Evolutionary conservation across 768 basidiomycete genomes (phyloP), one percentile per base, ranked within the genome.

Genomic region (Phanerodontia chrysosporium): DNA sequence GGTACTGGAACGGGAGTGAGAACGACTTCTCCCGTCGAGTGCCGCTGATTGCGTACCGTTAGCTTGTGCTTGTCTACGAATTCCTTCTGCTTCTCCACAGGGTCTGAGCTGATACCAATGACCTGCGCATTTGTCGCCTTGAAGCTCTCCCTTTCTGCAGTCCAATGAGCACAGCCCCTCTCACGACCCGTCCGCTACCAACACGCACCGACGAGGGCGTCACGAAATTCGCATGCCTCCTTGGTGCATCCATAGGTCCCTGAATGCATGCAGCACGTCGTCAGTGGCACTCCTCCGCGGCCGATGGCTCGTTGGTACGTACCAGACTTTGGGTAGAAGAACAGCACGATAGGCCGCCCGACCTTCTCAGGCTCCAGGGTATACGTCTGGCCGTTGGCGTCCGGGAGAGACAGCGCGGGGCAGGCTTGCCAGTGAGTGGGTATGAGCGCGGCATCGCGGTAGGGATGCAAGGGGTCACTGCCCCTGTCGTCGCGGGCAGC

Each of bases 261-360:
- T 86, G 69, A 48, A 46, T 45, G 35, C 13, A 24, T 21, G 22
- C 35, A 32, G 29, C 46, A 25, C 46, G 18, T 58, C 18, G n/a
- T 24, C 46, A 45, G 27, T 9, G 29, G 9, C 28, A 6, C 21
- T 25, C 13, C 25, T 55, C 18, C 7, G 36, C 21, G 5, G 28
- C 22, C 8, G 10, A 45, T 10, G 22, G 2, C 25, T 52, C 13
- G 25, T 44, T 22, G 25, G 36, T 10, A 56, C 72, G 59, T 71
- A 86, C 87, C 84, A 42, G 87, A 80, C 66, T 80, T 77, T 10
- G 89, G 90, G 65, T 89, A 91, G 74, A 94, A 93, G 77, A 92
- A 91, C 36, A 94, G 60, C 10, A 81, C 88, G 22, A 82, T 80
- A 1, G 92, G 90, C 55, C 81, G 69, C 21, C 79, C 81, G 39